Conservation (phyloP, 192 early-diverging fungal species). For the Entomortierella parvispora region DNA sequence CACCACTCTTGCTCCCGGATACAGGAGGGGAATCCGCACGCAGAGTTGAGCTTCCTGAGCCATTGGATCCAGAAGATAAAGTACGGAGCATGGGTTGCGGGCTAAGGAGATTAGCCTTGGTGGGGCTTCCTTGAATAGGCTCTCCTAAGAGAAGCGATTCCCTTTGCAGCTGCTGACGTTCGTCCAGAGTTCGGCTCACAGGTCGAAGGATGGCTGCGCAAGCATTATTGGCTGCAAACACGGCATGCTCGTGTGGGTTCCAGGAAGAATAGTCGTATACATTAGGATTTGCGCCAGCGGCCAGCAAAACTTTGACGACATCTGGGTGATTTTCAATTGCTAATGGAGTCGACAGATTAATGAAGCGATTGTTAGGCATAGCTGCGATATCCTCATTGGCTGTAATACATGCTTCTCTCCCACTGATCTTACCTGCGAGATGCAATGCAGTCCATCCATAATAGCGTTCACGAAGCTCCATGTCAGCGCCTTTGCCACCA, state of each 20-base stretch:
- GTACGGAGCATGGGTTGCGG: slow-evolving; percentile 1
- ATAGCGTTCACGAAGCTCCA: slow-evolving; percentile 61
- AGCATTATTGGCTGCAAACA: slow-evolving; percentile 65
- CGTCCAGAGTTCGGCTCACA: slow-evolving; percentile 32
- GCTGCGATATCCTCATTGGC: neutral
- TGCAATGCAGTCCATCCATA: slow-evolving; percentile 73
- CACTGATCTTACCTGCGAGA: slow-evolving; percentile 61
- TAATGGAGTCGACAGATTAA: slow-evolving; percentile 10
- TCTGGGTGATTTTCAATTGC: slow-evolving; percentile 70
- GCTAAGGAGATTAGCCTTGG: neutral
- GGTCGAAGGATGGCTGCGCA: slow-evolving; percentile 62
- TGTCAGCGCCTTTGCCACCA: slow-evolving; percentile 37
- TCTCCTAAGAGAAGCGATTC: neutral
- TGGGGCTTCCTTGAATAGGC: slow-evolving; percentile 9
- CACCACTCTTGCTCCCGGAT: slow-evolving; percentile 21
- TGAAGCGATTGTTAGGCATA: neutral
- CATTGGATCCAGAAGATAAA: neutral
- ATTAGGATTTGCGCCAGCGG: slow-evolving; percentile 61
- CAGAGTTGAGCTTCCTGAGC: slow-evolving; percentile 3
- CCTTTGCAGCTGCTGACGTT: slow-evolving; percentile 15
- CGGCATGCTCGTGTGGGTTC: slow-evolving; percentile 72
- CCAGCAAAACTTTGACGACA: slow-evolving; percentile 61
- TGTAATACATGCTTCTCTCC: neutral
- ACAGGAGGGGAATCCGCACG: slow-evolving; percentile 4
- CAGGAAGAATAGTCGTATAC: slow-evolving; percentile 60